These are phyloP conservation scores for Grifola frondosa DNA, from an alignment of 1,284 basidiomycete species.

Conservation along the genomic window DNA sequence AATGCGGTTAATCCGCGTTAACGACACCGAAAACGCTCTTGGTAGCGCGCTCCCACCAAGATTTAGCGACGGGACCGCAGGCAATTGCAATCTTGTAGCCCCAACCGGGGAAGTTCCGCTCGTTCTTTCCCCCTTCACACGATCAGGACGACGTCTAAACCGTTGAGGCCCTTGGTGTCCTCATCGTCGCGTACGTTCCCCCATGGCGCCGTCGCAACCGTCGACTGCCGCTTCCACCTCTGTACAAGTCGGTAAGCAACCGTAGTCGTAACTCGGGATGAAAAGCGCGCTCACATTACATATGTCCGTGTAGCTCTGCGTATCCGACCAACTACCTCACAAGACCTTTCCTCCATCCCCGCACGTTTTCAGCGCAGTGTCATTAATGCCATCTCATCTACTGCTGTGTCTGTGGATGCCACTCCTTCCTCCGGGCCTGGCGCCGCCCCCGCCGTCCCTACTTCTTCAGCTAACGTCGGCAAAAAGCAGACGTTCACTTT, in stretches of 20 bases:
- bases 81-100: conserved; percentile 3
- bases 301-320: conserved; percentile 63
- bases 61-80: too few relatives aligned
- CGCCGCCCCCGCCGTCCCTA: conserved; percentile 44
- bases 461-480: conserved; percentile 52
- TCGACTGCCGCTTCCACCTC: conserved; percentile 66
- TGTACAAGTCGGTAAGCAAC: conserved; percentile 79
- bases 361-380: conserved; percentile 90
- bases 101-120: conserved; percentile 16
- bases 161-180: conserved; percentile 77
- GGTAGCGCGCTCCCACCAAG: too few relatives aligned
- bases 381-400: conserved; percentile 72
- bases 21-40: too few relatives aligned
- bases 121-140: conserved; percentile 23
- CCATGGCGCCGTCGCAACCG: conserved; percentile 72
- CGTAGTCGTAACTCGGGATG: too few relatives aligned
- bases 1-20: too few relatives aligned
- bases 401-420: conserved; percentile 75
- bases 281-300: conserved; percentile 14
- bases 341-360: conserved; percentile 85
- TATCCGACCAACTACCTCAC: conserved; percentile 84
- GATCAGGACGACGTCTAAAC: conserved; percentile 67
- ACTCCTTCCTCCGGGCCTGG: conserved; percentile 44
- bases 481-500: conserved; percentile 91
- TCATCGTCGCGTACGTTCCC: conserved; percentile 26